Percentiles rank a stretch among this genome's conserved stretches.
phyloP scores from a whole-genome alignment of 2,329 filamentous ascomycete species.

The Fusarium subtropicale region DNA sequence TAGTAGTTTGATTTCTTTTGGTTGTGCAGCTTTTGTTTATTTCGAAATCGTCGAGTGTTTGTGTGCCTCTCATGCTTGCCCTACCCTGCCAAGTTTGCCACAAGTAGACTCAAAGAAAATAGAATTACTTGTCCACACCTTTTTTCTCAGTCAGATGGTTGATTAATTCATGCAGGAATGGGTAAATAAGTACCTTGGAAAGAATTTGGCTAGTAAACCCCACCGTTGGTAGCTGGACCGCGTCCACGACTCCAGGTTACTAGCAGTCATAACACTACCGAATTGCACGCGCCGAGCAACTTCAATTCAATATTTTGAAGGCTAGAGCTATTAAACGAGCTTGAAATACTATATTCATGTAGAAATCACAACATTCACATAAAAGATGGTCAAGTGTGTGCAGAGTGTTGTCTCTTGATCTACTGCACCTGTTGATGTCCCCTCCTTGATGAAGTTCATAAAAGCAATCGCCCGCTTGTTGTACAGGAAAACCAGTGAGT shows the following conservation, averaged over 20 bases:
- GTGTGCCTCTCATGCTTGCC: neutral
- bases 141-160: fast-evolving
- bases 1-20: neutral
- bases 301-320: too few relatives aligned
- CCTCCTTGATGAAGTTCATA: neutral
- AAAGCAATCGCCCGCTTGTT: neutral
- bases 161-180: fast-evolving
- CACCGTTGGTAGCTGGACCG: neutral
- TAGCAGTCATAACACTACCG: neutral
- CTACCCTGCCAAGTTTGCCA: neutral
- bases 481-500: conserved; percentile 17
- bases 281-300: neutral
- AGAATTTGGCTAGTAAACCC: neutral
- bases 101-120: neutral
- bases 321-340: fast-evolving
- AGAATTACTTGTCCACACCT: neutral
- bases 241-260: neutral
- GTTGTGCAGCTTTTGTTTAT: fast-evolving
- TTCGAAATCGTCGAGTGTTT: conserved; percentile 6
- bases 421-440: neutral
- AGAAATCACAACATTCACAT: conserved; percentile 5
- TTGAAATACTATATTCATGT: neutral
- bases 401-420: conserved; percentile 8
- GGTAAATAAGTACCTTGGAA: neutral
- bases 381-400: conserved; percentile 9